These are phyloP conservation scores for Vachellia pachyceras DNA, from an alignment of 306 rosid species.

Conservation along the genomic window DNA sequence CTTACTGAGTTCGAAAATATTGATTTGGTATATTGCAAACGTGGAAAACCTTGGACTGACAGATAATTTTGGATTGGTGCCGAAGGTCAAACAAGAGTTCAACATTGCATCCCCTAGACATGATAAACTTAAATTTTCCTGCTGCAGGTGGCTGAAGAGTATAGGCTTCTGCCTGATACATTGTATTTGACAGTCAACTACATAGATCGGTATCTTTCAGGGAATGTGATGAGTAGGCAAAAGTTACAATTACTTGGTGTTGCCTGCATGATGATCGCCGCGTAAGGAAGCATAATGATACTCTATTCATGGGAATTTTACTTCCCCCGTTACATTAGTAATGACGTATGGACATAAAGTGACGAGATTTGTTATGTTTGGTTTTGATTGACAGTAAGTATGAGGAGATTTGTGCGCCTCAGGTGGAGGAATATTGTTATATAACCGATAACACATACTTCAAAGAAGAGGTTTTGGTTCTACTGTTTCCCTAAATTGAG, in stretches of 20 bases:
- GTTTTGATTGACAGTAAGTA: slow-evolving; percentile 53
- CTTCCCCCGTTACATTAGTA: not conserved
- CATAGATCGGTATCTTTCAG: slow-evolving; percentile 83
- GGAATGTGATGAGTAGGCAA: slow-evolving; percentile 68
- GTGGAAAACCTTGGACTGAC: not conserved
- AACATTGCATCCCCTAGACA: not conserved
- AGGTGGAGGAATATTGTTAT: slow-evolving; percentile 78
- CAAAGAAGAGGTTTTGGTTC: slow-evolving; percentile 62
- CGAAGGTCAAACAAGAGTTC: not conserved
- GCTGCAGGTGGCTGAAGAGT: slow-evolving; percentile 85
- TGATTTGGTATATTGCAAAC: not conserved
- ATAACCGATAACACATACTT: slow-evolving; percentile 75
- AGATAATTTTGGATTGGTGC: not conserved
- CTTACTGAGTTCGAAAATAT: not conserved
- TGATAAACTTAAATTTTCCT: slow-evolving; percentile 12
- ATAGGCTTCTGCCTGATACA: slow-evolving; percentile 82
- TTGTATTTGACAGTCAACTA: slow-evolving; percentile 79
- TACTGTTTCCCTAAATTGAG: slow-evolving; percentile 2
- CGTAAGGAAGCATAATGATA: slow-evolving; percentile 54
- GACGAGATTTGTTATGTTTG: not conserved
- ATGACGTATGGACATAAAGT: slow-evolving; percentile 4
- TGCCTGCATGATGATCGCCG: slow-evolving; percentile 92
- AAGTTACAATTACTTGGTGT: slow-evolving; percentile 82
- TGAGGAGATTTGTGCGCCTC: slow-evolving; percentile 83
- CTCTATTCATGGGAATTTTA: not conserved